Percentiles rank a stretch among this genome's conserved stretches.
Conservation (phyloP, 169 alveolate genomes). For the Amoebophrya sp. region DNA sequence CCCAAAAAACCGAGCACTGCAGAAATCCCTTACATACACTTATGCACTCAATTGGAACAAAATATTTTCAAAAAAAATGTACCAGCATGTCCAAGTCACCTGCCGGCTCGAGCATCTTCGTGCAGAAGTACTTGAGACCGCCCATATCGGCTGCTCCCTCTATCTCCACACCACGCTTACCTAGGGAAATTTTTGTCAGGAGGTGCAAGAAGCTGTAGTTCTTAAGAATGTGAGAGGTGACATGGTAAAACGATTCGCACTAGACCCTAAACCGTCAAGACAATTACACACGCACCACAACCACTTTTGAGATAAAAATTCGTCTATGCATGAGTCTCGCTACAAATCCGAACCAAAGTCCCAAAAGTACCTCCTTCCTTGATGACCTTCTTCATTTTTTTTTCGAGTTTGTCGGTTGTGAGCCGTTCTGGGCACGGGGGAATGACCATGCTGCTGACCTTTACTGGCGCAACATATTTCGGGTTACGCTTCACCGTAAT, state of each 20-base stretch:
- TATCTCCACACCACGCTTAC: neutral
- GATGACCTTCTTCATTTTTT: neutral
- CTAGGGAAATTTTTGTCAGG: neutral
- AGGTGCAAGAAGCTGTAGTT: no score
- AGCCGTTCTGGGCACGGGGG: neutral
- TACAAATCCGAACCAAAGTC: neutral
- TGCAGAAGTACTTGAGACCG: neutral
- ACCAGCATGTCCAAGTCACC: constrained; percentile 21
- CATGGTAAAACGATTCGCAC: no score
- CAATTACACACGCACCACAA: no score
- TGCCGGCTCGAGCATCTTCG: neutral
- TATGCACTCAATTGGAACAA: no score
- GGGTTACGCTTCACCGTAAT: neutral
- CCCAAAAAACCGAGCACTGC: no score
- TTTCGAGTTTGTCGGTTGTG: neutral
- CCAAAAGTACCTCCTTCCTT: neutral
- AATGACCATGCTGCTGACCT: neutral
- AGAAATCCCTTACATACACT: no score
- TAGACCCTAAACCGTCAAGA: no score
- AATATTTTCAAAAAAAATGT: no score
- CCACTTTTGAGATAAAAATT: no score
- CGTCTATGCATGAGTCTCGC: no score
- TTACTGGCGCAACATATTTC: neutral
- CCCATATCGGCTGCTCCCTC: constrained; percentile 15
- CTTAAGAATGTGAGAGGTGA: no score